Evolutionary conservation across 345 rosid species (phyloP), one percentile per base, ranked within the genome.

Genomic region (Pistacia integerrima): DNA sequence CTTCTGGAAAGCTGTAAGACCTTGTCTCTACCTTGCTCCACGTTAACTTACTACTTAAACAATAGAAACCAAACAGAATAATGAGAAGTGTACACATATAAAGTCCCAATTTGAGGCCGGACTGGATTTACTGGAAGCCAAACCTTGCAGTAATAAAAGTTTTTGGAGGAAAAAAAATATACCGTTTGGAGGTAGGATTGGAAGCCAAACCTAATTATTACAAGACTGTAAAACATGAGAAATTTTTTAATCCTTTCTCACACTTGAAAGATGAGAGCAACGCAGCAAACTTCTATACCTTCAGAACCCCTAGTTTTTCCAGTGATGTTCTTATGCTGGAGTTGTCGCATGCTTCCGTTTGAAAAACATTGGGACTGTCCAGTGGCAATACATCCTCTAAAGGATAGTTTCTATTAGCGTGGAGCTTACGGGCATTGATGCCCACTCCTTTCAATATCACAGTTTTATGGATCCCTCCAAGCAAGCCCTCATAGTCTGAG

Each of bases 401-500:
- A 36, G 94, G 92, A 75, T 88, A 93, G 83, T 80, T 86, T 85
- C 92, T 82, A 69, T 80, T 87, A 2, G 82, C 69, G 46, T 87
- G 88, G 63, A 90, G 74, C 73, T 84, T 86, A 64, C 74, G 72
- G 70, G 87, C 81, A 54, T 59, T 78, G 73, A 69, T 77, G 6
- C 92, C 91, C 11, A 84, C 73, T 67, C 92, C 90, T 74, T 79
- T 87, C 20, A 90, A 68, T 69, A 86, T 72, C 60, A 91, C 84
- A 16, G 83, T 88, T 82, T 83, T 91, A 76, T 88, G 97, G 68
- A 88, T 35, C 18, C 97, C 97, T 30, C 92, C 90, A 20, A 91
- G 82, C 84, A 93, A 77, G 52, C 89, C 90, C 85, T 91, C 97
- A 52, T 88, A 93, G 67, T 91, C 96, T 0, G 96, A 87, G 79